Evolutionary conservation across 768 basidiomycete species (phyloP).

Genomic region (Kwoniella bestiolae): DNA sequence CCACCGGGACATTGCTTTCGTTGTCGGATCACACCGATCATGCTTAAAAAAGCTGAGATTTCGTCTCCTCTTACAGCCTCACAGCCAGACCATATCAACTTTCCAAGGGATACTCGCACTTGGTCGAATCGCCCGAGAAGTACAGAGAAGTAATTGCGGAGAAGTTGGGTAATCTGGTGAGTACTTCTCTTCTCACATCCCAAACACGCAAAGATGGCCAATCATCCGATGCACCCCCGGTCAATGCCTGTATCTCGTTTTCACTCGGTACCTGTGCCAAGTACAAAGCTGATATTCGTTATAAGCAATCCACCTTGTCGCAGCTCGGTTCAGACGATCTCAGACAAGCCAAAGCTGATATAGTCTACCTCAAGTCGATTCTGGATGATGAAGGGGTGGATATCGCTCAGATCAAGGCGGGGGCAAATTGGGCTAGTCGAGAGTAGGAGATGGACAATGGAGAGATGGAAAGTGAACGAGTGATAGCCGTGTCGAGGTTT

Average conservation of each 20-base stretch:
- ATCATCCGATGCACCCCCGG: too few species aligned
- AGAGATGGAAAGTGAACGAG: background rate
- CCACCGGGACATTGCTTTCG: too few species aligned
- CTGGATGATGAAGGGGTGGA: constrained; percentile 17
- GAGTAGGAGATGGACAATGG: background rate
- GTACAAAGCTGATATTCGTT: background rate
- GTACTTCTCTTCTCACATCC: constrained; percentile 1
- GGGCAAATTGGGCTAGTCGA: constrained; percentile 17
- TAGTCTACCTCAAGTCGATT: constrained; percentile 29
- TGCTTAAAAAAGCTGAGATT: background rate
- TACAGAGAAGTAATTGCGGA: constrained; percentile 19
- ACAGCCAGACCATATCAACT: constrained; percentile 20
- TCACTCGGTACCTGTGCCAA: background rate
- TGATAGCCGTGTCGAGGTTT: background rate
- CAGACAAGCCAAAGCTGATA: constrained; percentile 35
- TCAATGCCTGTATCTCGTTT: too few species aligned
- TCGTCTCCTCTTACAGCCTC: background rate
- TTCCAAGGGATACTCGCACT: constrained; percentile 23
- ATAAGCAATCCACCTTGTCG: constrained; percentile 25
- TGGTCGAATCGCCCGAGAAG: constrained; percentile 18
- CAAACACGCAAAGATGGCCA: too few species aligned
- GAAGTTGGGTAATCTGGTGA: constrained; percentile 29
- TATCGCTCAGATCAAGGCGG: constrained; percentile 25
- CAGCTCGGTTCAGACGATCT: constrained; percentile 22
- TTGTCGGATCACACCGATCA: too few species aligned